Evolutionary conservation across 2,329 filamentous ascomycete genomes (phyloP).

Genomic region (Cordyceps cateniannulata): DNA sequence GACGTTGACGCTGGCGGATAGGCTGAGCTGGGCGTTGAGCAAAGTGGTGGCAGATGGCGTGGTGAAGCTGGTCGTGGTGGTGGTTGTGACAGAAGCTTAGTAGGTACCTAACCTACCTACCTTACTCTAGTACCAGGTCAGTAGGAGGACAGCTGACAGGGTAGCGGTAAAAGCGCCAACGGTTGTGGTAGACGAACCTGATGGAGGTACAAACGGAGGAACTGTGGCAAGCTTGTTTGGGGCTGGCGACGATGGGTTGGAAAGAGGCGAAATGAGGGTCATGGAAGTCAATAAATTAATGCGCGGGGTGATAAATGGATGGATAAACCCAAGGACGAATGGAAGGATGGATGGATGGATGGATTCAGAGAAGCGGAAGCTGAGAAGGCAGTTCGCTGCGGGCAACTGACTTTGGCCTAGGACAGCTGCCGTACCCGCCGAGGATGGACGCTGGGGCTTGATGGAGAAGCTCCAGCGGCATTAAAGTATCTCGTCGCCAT

Average conservation of each 20-base stretch:
- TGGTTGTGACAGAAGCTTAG: background rate
- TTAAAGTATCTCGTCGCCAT: background rate
- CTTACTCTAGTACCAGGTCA: too few species aligned
- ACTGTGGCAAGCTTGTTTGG: background rate
- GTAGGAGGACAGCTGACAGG: background rate
- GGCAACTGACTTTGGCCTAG: background rate
- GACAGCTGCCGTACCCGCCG: background rate
- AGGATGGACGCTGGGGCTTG: background rate
- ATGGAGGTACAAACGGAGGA: background rate
- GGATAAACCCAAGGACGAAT: background rate
- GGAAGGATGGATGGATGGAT: background rate
- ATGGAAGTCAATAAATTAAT: background rate
- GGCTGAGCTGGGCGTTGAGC: background rate
- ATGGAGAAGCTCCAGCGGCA: background rate
- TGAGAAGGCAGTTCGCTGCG: background rate
- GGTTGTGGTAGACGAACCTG: background rate
- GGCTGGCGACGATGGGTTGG: background rate
- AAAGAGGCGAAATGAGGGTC: background rate
- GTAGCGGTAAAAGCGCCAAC: background rate
- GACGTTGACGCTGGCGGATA: background rate
- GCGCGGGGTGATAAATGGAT: background rate
- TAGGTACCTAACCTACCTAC: too few species aligned
- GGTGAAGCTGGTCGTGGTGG: background rate
- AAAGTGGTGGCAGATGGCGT: background rate
- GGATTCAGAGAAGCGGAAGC: background rate